Base-by-base conservation (phyloP, 2,329 filamentous ascomycete genomes). In the Venturiaceae sp. region DNA sequence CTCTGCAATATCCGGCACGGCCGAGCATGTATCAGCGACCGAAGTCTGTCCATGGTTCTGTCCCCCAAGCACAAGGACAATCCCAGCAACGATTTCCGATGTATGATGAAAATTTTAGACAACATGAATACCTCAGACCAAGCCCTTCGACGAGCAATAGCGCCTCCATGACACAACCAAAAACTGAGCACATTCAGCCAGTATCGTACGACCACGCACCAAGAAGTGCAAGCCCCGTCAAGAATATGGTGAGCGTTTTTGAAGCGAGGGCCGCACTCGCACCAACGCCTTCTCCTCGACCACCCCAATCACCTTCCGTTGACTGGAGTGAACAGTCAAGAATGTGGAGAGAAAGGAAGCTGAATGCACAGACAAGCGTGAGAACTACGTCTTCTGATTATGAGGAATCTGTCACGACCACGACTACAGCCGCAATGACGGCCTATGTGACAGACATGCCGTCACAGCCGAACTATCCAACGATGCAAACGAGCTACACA, bases 261-360 rank as follows among this genome's bases (percentile, higher is more conserved):
- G 55, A 57, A 33, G 21, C 23, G 33, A 47, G 55, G 26, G 39
- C 55, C 26, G 28, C 44, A 5, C 36, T 33, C 5, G 39, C 55
- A 14, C 55, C 41, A 16, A 33, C 41, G 8, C 39, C 39, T 16
- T 44, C 55, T 9, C 55, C 55, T 13, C 28, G 13, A 9, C 54
- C 37, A n/a, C 5, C 19, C 13, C 41, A 34, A 14, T 58, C 59
- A 52, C 44, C 44, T 16, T 28, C 7, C n/a, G 54, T 53, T 21
- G 62, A 67, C 16, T 71, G 68, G 69, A 63, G 67, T 37, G 58
- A 63, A 30, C 66, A 67, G 53, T 62, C 69, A 8, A 62, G 62
- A 13, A 58, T 65, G 14, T 68, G 67, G 68, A 62, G 63, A 13
- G 63, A 68, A 59, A 67, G 67, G n/a, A 65, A 68, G 57, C 34